These are phyloP conservation scores for Rhodotorula sp. DNA, from an alignment of 1,284 basidiomycete species.

Conservation along the genomic window DNA sequence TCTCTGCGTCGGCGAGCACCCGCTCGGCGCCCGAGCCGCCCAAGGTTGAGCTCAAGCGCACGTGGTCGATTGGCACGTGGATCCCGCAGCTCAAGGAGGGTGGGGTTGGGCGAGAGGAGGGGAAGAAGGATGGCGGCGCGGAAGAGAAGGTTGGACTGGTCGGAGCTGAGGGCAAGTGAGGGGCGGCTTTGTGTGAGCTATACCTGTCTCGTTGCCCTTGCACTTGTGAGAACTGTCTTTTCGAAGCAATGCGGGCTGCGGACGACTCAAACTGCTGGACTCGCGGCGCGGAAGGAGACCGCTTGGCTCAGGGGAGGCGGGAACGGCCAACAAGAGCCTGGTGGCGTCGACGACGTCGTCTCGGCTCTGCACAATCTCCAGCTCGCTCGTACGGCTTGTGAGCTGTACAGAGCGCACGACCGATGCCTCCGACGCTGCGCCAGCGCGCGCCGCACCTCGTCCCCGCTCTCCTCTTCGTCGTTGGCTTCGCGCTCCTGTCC, in stretches of 20 bases:
- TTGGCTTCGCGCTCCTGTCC: neutral
- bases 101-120: neutral
- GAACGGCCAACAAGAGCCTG: no score
- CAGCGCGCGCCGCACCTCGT: neutral
- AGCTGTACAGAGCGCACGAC: neutral
- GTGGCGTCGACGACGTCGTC: no score
- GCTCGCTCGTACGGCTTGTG: neutral
- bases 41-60: slow-evolving; percentile 9
- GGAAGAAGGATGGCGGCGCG: neutral
- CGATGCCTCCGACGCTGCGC: neutral
- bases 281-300: no score
- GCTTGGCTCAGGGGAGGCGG: no score
- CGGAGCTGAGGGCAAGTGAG: neutral
- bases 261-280: no score
- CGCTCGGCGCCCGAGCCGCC: neutral
- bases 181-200: neutral
- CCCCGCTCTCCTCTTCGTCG: neutral
- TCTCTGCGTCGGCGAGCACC: neutral
- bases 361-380: neutral
- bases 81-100: slow-evolving; percentile 4
- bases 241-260: no score
- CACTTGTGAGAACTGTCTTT: no score
- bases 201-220: neutral
- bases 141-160: neutral
- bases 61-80: slow-evolving; percentile 15